A percentile compares a stretch with the other conserved stretches of the same genome.
phyloP scores from a whole-genome alignment of 179 eudicot genomes.

The Silene coronaria region DNA sequence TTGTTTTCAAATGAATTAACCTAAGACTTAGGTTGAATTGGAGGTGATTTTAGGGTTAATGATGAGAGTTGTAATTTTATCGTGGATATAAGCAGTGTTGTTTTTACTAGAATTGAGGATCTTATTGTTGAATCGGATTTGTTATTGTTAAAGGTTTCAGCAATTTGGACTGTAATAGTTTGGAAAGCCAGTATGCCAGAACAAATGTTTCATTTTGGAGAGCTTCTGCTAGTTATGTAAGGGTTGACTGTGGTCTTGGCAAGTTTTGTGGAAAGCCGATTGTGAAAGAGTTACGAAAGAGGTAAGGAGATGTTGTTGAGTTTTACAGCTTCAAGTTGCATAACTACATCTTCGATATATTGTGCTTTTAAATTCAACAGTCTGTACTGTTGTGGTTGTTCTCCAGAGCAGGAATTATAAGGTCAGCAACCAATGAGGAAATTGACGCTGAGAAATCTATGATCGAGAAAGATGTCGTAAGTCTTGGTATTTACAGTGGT shows the following conservation, averaged over 20 bases:
- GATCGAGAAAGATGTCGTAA: conserved; percentile 73
- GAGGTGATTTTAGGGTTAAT: background rate
- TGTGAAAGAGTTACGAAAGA: conserved; percentile 37
- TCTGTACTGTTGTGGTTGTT: conserved; percentile 17
- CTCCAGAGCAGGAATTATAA: conserved; percentile 57
- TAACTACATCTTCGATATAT: background rate
- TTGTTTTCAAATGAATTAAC: background rate
- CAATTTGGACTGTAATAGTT: conserved; percentile 21
- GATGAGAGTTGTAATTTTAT: no score
- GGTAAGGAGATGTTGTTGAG: conserved; percentile 43
- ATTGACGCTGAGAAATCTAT: conserved; percentile 79
- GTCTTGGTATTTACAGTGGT: conserved; percentile 21
- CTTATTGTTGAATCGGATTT: background rate
- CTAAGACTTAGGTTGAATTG: background rate
- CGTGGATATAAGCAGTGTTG: no score
- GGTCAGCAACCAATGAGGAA: conserved; percentile 86
- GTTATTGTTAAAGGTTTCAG: conserved; percentile 27
- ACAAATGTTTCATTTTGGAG: conserved; percentile 44
- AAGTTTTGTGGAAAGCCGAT: conserved; percentile 32
- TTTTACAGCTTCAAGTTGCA: background rate
- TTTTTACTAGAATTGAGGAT: conserved; percentile 5
- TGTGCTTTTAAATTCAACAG: background rate
- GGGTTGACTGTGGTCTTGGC: conserved; percentile 35
- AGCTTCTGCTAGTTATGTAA: conserved; percentile 55
- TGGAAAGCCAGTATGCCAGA: conserved; percentile 16